Conservation (phyloP, 768 basidiomycete genomes). For the Tulasnella sp. region DNA sequence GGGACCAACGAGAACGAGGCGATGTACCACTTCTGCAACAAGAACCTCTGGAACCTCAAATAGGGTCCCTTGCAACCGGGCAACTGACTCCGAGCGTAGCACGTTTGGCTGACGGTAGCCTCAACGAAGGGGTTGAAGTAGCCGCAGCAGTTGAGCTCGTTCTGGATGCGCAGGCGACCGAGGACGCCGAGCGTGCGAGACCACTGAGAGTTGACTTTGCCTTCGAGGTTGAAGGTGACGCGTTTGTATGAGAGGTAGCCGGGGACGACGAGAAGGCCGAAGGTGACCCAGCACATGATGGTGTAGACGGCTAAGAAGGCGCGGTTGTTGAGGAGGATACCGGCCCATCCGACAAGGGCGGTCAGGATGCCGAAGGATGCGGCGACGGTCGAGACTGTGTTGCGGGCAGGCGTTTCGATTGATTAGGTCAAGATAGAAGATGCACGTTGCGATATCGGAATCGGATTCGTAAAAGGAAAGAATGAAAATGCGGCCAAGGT, state of each 20-base stretch:
- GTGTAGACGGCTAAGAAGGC: slow-evolving; percentile 69
- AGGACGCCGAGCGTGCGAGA: slow-evolving; percentile 49
- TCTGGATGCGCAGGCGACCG: slow-evolving; percentile 62
- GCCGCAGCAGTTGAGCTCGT: slow-evolving; percentile 66
- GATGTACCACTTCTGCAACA: slow-evolving; percentile 61
- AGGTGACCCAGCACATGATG: slow-evolving; percentile 63
- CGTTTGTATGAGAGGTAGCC: slow-evolving; percentile 74
- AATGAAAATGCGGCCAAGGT: background rate
- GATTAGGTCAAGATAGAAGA: background rate
- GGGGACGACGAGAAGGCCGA: slow-evolving; percentile 61
- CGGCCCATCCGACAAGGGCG: slow-evolving; percentile 66
- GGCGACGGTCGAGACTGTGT: slow-evolving; percentile 54
- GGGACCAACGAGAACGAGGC: slow-evolving; percentile 61
- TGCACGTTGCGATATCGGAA: background rate
- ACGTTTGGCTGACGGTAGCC: slow-evolving; percentile 64
- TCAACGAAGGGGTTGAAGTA: slow-evolving; percentile 75
- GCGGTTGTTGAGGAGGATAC: slow-evolving; percentile 76
- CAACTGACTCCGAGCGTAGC: slow-evolving; percentile 61
- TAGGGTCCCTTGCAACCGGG: slow-evolving; percentile 67
- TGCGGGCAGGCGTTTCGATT: background rate
- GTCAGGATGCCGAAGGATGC: slow-evolving; percentile 53
- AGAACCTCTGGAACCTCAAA: slow-evolving; percentile 46
- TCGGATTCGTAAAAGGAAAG: background rate
- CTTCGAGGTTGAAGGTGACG: slow-evolving; percentile 68
- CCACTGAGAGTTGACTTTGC: slow-evolving; percentile 74